A percentile compares a stretch with the other conserved stretches of the same genome.
These are phyloP conservation scores for Coemansia sp. DNA, from an alignment of 192 early-diverging fungal species.

Conservation along the genomic window DNA sequence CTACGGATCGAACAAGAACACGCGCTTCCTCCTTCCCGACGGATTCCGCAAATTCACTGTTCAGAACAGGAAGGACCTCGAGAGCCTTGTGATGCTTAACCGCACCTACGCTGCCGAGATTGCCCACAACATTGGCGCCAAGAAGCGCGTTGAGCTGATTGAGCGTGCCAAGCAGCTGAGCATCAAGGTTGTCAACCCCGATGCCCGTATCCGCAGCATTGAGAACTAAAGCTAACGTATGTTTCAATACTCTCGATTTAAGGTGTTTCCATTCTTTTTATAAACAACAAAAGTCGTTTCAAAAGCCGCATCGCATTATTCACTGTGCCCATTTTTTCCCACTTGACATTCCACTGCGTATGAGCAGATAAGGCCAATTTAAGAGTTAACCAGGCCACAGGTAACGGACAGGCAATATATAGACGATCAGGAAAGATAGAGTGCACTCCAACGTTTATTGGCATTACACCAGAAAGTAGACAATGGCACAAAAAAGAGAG, in stretches of 20 bases:
- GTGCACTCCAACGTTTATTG: conserved; percentile 47
- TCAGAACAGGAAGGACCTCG: conserved; percentile 88
- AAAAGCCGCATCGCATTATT: neutral
- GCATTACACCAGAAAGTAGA: conserved; percentile 32
- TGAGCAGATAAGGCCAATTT: too few species aligned
- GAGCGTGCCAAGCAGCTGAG: conserved; percentile 94
- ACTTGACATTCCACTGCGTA: too few species aligned
- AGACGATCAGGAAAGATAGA: neutral
- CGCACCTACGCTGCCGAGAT: conserved; percentile 98
- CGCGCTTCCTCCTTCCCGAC: conserved; percentile 94
- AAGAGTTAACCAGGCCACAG: too few species aligned
- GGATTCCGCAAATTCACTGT: conserved; percentile 99
- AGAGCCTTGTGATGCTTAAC: conserved; percentile 99
- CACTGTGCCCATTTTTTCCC: neutral
- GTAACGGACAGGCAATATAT: too few species aligned
- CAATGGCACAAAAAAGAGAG: conserved; percentile 28
- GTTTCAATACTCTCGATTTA: conserved; percentile 12
- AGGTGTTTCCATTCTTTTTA: conserved; percentile 2
- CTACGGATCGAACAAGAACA: conserved; percentile 96
- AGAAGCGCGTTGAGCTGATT: conserved; percentile 90
- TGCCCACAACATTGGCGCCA: conserved; percentile 93
- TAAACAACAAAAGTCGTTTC: conserved; percentile 17
- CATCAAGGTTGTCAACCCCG: conserved; percentile 95
- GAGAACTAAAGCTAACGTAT: conserved; percentile 60
- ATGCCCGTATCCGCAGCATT: conserved; percentile 77